Evolutionary conservation across 2,329 filamentous ascomycete genomes (phyloP).

Genomic region (Trichoderma polysporum): DNA sequence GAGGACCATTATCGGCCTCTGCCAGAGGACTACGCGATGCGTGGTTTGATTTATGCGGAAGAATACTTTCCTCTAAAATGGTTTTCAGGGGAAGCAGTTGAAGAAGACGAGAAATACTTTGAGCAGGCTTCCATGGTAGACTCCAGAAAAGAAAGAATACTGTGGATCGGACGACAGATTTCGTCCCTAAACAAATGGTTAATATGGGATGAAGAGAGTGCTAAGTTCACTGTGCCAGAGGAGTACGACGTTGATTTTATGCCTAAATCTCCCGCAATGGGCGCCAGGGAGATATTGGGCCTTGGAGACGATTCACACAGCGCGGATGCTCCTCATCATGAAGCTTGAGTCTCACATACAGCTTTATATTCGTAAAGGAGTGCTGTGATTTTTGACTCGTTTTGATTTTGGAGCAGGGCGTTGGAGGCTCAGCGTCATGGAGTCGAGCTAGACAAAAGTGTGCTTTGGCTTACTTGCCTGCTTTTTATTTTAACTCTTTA

Average conservation of each 20-base stretch:
- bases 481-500: neutral
- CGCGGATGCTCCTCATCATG: neutral
- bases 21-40: constrained; percentile 67
- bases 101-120: constrained; percentile 67
- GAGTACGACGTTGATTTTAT: constrained; percentile 39
- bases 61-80: constrained; percentile 58
- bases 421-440: neutral
- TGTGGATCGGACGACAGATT: constrained; percentile 57
- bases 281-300: neutral
- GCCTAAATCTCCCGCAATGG: neutral
- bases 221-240: constrained; percentile 41
- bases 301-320: neutral
- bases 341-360: neutral
- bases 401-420: neutral
- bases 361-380: neutral
- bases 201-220: constrained; percentile 39
- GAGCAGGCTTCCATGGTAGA: constrained; percentile 59
- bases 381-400: neutral
- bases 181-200: constrained; percentile 46
- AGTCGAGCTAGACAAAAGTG: neutral
- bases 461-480: neutral
- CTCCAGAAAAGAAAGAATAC: constrained; percentile 57
- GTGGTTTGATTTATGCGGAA: constrained; percentile 61
- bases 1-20: constrained; percentile 53
- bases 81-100: constrained; percentile 58